These are phyloP conservation scores for Cytospora paraplurivora DNA, from an alignment of 2,329 filamentous ascomycete species.

Conservation along the genomic window DNA sequence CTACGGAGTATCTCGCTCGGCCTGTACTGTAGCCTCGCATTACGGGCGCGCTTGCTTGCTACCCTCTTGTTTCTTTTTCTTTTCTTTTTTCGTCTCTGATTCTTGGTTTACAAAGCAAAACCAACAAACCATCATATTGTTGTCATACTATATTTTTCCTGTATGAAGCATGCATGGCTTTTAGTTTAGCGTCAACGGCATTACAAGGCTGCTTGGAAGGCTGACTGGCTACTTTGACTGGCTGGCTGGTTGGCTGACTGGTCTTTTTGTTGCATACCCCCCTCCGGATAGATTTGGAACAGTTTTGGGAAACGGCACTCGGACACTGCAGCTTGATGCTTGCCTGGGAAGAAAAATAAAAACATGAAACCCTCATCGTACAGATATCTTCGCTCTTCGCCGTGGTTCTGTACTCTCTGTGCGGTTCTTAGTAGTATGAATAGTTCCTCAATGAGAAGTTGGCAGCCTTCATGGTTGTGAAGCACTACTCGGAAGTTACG, in stretches of 20 bases:
- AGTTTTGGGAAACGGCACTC: constrained; percentile 8
- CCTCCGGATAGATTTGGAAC: constrained; percentile 19
- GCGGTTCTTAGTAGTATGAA: no score
- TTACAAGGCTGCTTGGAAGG: background rate
- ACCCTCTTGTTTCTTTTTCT: background rate
- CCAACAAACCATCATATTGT: background rate
- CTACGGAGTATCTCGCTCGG: background rate
- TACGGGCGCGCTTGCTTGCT: constrained; percentile 14
- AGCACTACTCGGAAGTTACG: no score
- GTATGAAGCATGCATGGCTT: constrained; percentile 11
- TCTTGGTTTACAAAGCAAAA: background rate
- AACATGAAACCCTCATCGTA: background rate
- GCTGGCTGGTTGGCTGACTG: constrained; percentile 3
- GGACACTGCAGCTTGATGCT: constrained; percentile 13
- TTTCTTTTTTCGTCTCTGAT: constrained; percentile 10
- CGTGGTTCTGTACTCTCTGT: no score
- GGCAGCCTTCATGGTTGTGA: no score
- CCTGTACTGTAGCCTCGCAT: constrained; percentile 10
- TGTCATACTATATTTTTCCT: constrained; percentile 8
- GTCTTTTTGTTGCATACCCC: constrained; percentile 20
- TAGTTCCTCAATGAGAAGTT: no score
- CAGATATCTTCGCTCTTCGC: background rate
- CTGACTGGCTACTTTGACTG: constrained; percentile 3
- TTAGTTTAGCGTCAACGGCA: background rate
- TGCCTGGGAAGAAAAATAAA: constrained; percentile 5